phyloP scores from a whole-genome alignment of 164 flowering plant species.

The Sedum album region DNA sequence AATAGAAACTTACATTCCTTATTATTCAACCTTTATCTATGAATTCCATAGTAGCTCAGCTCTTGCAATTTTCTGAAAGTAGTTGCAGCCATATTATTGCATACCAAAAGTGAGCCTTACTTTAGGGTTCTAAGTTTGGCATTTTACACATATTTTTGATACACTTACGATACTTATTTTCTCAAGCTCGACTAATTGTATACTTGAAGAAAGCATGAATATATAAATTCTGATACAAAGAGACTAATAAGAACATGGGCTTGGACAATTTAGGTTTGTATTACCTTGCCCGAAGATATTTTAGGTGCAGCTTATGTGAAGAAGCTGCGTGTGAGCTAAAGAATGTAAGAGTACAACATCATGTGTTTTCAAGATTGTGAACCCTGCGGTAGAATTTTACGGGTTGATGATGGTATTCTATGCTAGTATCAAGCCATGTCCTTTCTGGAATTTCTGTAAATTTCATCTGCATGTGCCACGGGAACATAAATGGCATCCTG shows the following conservation, averaged over 20 bases:
- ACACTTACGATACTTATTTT: too few species aligned
- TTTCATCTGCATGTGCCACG: slow-evolving; percentile 61
- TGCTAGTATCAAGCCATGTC: slow-evolving; percentile 17
- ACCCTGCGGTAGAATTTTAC: background rate
- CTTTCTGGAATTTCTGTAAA: slow-evolving; percentile 35
- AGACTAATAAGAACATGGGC: background rate
- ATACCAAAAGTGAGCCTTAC: too few species aligned
- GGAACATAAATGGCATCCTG: slow-evolving; percentile 75
- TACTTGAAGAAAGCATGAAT: background rate
- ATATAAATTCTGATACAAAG: too few species aligned
- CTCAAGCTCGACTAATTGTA: too few species aligned
- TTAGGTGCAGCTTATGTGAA: background rate
- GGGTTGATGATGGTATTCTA: background rate
- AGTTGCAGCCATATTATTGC: too few species aligned
- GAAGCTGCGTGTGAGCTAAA: background rate
- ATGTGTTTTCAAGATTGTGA: background rate
- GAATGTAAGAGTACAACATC: background rate
- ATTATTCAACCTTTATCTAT: too few species aligned
- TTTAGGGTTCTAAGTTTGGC: too few species aligned
- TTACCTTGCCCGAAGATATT: background rate
- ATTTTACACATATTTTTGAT: too few species aligned
- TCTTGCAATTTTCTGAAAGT: too few species aligned
- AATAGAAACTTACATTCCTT: background rate
- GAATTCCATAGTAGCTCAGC: too few species aligned
- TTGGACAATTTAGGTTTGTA: background rate